Conservation (phyloP, 2,329 filamentous ascomycete species). For the Trichophyton benhamiae region DNA sequence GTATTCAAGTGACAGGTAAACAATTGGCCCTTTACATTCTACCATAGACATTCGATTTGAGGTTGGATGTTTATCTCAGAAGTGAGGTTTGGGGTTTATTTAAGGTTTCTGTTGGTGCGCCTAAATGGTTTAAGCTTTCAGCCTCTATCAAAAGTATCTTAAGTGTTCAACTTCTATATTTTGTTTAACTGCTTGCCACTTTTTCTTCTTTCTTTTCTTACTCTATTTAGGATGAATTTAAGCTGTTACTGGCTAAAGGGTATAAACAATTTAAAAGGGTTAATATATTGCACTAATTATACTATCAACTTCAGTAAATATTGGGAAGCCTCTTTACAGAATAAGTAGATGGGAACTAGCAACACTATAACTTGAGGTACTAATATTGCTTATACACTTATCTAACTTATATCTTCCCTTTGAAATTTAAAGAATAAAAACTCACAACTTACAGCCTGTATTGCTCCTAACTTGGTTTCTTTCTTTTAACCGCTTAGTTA, state of each 20-base stretch:
- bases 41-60: not conserved
- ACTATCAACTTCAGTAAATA: too few relatives aligned
- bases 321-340: too few relatives aligned
- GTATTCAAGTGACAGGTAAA: not conserved
- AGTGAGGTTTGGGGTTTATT: not conserved
- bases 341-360: not conserved
- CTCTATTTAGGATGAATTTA: too few relatives aligned
- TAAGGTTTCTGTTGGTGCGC: not conserved
- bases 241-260: too few relatives aligned
- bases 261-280: too few relatives aligned
- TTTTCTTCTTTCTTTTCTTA: not conserved
- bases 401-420: not conserved
- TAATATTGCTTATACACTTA: not conserved
- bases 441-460: not conserved
- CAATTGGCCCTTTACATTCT: not conserved
- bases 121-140: not conserved
- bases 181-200: not conserved
- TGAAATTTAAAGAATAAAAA: not conserved
- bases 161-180: not conserved
- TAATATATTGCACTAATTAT: too few relatives aligned
- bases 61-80: not conserved
- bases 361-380: not conserved
- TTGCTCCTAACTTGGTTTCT: not conserved
- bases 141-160: not conserved
- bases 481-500: not conserved